Percentiles rank a stretch among this genome's conserved stretches.
Evolutionary conservation across 495 filamentous ascomycete species (phyloP).

Genomic region (Endocarpon pusillum): DNA sequence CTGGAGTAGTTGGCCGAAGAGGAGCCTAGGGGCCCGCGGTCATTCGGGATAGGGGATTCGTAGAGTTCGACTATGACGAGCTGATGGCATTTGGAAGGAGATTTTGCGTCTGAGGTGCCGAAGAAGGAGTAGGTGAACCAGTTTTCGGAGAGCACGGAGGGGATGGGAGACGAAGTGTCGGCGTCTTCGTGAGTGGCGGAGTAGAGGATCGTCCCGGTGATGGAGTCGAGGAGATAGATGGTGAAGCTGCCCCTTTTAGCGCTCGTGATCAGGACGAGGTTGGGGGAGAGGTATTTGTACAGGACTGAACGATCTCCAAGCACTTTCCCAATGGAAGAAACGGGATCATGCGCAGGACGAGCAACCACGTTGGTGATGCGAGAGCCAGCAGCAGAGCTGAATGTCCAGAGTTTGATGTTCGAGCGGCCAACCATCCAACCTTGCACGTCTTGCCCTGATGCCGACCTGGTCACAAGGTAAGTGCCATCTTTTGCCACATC

Average conservation of each 20-base stretch:
- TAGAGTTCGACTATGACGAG: slow-evolving; percentile 77
- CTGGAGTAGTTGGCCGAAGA: slow-evolving; percentile 51
- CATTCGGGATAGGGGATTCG: slow-evolving; percentile 67
- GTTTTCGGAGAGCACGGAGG: slow-evolving; percentile 73
- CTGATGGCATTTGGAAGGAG: slow-evolving; percentile 65
- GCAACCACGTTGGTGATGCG: slow-evolving; percentile 46
- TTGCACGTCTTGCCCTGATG: too few relatives aligned
- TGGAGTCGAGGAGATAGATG: slow-evolving; percentile 71
- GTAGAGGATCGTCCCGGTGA: slow-evolving; percentile 66
- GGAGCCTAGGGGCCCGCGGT: slow-evolving; percentile 62
- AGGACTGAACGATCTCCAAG: slow-evolving; percentile 79
- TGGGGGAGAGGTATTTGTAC: slow-evolving; percentile 94
- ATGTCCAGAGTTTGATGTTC: slow-evolving; percentile 50
- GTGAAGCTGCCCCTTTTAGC: slow-evolving; percentile 41
- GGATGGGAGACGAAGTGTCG: slow-evolving; percentile 57
- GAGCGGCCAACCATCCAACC: slow-evolving; percentile 35
- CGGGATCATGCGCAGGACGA: slow-evolving; percentile 61
- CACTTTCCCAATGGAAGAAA: slow-evolving; percentile 88
- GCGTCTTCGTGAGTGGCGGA: slow-evolving; percentile 52
- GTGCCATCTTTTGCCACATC: slow-evolving; percentile 22
- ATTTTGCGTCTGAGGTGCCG: slow-evolving; percentile 32
- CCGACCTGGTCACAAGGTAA: too few relatives aligned
- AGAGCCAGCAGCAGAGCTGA: slow-evolving; percentile 49
- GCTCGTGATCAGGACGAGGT: slow-evolving; percentile 63
- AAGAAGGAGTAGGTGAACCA: slow-evolving; percentile 91